Evolutionary conservation across 768 basidiomycete species (phyloP), one percentile per base, ranked within the genome.

Genomic region (Leucocoprinus leucothites): DNA sequence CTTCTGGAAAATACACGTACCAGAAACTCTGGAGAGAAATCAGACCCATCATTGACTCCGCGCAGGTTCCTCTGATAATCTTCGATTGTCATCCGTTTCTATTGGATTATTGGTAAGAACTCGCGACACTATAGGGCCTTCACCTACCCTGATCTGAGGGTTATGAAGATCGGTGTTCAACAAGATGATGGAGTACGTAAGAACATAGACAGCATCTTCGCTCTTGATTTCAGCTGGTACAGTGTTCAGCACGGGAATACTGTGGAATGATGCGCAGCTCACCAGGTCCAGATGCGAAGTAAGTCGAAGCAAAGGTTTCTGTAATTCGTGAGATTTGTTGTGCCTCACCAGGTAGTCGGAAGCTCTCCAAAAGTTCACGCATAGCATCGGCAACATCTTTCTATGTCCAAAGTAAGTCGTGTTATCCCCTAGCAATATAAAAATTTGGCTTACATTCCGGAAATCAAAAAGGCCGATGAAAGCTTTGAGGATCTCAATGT

Each of bases 111-210:
- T 38, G 38, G 38, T 13, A 57, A 31, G 11, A 26, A 57, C 62
- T n/a, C 56, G 42, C 40, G 5, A 19, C 36, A 34, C 13, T 36
- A 8, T 13, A 11, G 21, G 38, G n/a, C 2, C 22, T 44, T 40
- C 16, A 60, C 86, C 68, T 66, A 89, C 93, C 66, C 91, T 75
- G 58, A 95, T 82, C 77, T 97, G 94, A 11, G 95, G 94, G 65
- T 91, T 98, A 67, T 98, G 95, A 28, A 85, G 83, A 72, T 99
- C 97, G 7, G 97, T 99, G 71, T 99, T 99, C 48, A 99, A 82
- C 94, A 99, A 82, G 69, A 99, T 98, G 57, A 99, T 87, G 0
- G 97, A 98, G 69, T 87, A 99, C 1, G 96, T 84, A 22, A 99
- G 73, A 7, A 99, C 90, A 69, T 97, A 95, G 18, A 92, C 91